Evolutionary conservation across 495 filamentous ascomycete species (phyloP).

Genomic region (Xylona heveae): DNA sequence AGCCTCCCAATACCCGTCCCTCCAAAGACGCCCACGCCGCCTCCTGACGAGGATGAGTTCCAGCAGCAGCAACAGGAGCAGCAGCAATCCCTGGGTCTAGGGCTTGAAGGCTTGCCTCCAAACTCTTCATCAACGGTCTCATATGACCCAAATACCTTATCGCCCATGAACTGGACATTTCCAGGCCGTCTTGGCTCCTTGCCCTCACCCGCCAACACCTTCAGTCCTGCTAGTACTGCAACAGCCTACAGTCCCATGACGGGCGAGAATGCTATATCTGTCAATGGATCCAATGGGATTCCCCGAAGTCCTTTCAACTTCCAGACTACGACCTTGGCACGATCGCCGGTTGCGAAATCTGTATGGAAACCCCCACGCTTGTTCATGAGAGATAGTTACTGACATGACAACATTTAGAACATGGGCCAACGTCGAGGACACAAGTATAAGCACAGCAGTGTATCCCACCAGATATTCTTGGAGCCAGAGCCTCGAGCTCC

Average conservation of each 20-base stretch:
- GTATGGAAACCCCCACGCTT: constrained; percentile 23
- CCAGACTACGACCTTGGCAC: constrained; percentile 58
- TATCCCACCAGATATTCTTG: constrained; percentile 92
- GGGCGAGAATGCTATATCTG: constrained; percentile 17
- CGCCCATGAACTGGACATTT: constrained; percentile 35
- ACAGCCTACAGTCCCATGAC: constrained; percentile 23
- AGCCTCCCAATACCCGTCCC: constrained; percentile 38
- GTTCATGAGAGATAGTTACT: background rate
- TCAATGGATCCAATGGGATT: constrained; percentile 18
- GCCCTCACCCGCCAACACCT: constrained; percentile 8
- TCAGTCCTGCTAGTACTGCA: constrained; percentile 18
- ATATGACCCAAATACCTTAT: constrained; percentile 40
- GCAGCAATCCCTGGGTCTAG: too few relatives aligned
- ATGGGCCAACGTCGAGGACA: constrained; percentile 87
- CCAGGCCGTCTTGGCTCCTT: constrained; percentile 17
- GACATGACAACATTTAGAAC: constrained; percentile 22
- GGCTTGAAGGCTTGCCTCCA: too few relatives aligned
- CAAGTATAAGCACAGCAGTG: constrained; percentile 93
- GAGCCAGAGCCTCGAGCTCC: constrained; percentile 80
- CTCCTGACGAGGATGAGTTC: constrained; percentile 28
- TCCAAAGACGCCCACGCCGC: constrained; percentile 48
- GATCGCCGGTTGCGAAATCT: constrained; percentile 56
- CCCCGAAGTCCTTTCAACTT: constrained; percentile 67
- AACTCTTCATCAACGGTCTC: constrained; percentile 17
- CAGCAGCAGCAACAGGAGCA: constrained; percentile 1